Percentiles rank a stretch among this genome's conserved stretches.
These are phyloP conservation scores for Agrocybe pediades DNA, from an alignment of 768 basidiomycete species.

Conservation along the genomic window DNA sequence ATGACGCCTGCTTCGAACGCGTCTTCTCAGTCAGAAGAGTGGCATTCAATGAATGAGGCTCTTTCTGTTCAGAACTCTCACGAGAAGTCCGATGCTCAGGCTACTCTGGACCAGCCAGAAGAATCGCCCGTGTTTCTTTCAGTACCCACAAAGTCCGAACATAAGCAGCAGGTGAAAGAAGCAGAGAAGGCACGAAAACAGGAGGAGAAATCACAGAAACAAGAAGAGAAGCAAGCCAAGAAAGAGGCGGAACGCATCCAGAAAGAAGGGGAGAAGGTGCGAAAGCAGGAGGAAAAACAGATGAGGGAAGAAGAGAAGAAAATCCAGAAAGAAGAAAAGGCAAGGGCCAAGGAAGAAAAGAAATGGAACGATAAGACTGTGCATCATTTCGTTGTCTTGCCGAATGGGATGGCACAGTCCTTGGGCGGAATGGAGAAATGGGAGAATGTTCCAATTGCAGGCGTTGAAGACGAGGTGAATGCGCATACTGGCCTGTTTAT, in stretches of 20 bases:
- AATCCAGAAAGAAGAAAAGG: slow-evolving; percentile 15
- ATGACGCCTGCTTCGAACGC: too few relatives aligned
- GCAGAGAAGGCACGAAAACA: slow-evolving; percentile 11
- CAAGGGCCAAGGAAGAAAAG: slow-evolving; percentile 22
- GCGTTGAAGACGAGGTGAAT: slow-evolving; percentile 55
- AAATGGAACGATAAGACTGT: slow-evolving; percentile 27
- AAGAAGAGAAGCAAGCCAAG: background rate
- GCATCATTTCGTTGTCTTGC: slow-evolving; percentile 55
- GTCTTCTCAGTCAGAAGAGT: too few relatives aligned
- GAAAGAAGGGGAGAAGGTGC: slow-evolving; percentile 12
- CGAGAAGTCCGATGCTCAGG: background rate
- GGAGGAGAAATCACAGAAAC: background rate
- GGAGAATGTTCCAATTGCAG: slow-evolving; percentile 52
- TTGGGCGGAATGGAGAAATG: slow-evolving; percentile 49
- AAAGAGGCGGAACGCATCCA: background rate
- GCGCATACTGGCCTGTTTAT: slow-evolving; percentile 61
- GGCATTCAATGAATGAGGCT: too few relatives aligned
- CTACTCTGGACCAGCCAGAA: background rate
- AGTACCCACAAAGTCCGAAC: slow-evolving; percentile 15
- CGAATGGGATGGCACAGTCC: slow-evolving; percentile 41
- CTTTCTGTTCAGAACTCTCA: background rate
- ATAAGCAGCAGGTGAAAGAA: slow-evolving; percentile 5
- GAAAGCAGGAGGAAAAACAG: slow-evolving; percentile 16
- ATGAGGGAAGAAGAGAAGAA: slow-evolving; percentile 10
- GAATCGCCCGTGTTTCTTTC: slow-evolving; percentile 5